These are phyloP conservation scores for Taphrina betulina DNA, from an alignment of 1,139 yeast species.

Conservation along the genomic window DNA sequence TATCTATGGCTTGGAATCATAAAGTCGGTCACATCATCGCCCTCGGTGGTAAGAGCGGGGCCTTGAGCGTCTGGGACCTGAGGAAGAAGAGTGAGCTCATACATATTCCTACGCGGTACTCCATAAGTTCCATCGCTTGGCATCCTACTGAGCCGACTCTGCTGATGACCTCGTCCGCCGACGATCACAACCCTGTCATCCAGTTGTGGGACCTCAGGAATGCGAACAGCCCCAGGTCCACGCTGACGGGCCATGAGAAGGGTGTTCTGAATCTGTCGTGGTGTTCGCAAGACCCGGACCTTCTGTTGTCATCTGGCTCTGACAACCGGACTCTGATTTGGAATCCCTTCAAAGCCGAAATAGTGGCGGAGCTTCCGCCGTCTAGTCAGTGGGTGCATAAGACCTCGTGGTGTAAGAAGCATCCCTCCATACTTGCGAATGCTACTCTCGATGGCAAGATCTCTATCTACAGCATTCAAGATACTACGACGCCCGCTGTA, in stretches of 20 bases:
- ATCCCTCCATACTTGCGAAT: conserved; percentile 89
- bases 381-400: conserved; percentile 93
- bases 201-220: conserved; percentile 93
- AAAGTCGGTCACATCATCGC: conserved; percentile 85
- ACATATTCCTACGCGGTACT: conserved; percentile 56
- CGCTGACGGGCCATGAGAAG: conserved; percentile 76
- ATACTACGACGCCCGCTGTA: conserved; percentile 47
- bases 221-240: conserved; percentile 78
- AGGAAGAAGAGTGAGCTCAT: conserved; percentile 83
- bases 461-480: conserved; percentile 81
- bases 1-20: conserved; percentile 87
- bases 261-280: conserved; percentile 91
- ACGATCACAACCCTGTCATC: conserved; percentile 76
- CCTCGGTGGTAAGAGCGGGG: conserved; percentile 77
- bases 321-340: conserved; percentile 85
- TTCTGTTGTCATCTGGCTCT: conserved; percentile 84
- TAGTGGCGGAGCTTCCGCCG: conserved; percentile 84
- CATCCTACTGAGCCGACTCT: conserved; percentile 74
- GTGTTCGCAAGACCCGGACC: conserved; percentile 78
- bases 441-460: conserved; percentile 92
- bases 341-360: conserved; percentile 69
- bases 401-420: conserved; percentile 77
- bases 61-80: conserved; percentile 91
- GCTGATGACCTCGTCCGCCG: conserved; percentile 81
- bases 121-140: conserved; percentile 59